A percentile compares a stretch with the other conserved stretches of the same genome.
phyloP scores from a whole-genome alignment of 371 early-diverging fungal genomes.

The Furculomyces boomerangus region DNA sequence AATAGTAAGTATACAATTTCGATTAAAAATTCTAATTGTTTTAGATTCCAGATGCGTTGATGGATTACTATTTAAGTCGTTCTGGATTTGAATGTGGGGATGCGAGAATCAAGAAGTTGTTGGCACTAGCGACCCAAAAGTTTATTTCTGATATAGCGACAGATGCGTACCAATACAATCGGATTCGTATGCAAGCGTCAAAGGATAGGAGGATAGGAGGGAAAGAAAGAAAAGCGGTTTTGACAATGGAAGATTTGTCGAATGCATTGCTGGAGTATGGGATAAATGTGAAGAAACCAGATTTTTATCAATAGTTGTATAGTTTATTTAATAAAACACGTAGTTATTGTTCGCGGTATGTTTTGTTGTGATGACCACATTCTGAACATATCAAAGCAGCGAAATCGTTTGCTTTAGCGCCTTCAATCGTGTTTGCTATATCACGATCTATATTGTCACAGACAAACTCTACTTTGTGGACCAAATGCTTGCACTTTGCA shows the following conservation, averaged over 20 bases:
- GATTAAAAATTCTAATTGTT: background rate
- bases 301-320: conserved; percentile 37
- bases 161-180: conserved; percentile 84
- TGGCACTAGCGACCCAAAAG: conserved; percentile 87
- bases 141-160: conserved; percentile 87
- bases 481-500: conserved; percentile 54
- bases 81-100: conserved; percentile 90
- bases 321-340: background rate
- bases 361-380: conserved; percentile 50
- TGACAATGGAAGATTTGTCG: conserved; percentile 86
- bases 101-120: conserved; percentile 67
- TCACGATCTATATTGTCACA: conserved; percentile 80
- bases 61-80: conserved; percentile 84
- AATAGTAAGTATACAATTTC: conserved; percentile 31
- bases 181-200: conserved; percentile 60
- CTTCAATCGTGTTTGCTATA: conserved; percentile 76
- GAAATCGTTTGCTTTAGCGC: conserved; percentile 34
- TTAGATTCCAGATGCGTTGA: conserved; percentile 92
- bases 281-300: conserved; percentile 84
- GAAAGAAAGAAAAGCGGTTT: conserved; percentile 54
- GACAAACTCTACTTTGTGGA: conserved; percentile 75
- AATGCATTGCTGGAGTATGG: conserved; percentile 84
- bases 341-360: conserved; percentile 22
- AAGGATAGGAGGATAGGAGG: conserved; percentile 27
- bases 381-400: conserved; percentile 53